Percentiles rank a stretch among this genome's conserved stretches.
These are phyloP conservation scores for Astraeus odoratus DNA, from an alignment of 768 basidiomycete genomes.

Conservation along the genomic window DNA sequence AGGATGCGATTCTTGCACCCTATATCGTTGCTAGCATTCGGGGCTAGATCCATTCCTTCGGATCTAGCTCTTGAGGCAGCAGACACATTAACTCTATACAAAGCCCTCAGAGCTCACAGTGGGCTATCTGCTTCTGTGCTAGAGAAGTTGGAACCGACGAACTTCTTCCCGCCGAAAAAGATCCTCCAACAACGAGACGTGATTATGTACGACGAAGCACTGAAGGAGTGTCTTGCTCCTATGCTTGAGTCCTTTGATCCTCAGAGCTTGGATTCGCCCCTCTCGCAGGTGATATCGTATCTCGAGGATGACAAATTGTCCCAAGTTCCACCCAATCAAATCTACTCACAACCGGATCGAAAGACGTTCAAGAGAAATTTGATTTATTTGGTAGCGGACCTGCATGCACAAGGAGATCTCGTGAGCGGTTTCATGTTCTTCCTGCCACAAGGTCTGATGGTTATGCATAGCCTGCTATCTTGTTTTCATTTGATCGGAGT, in stretches of 20 bases:
- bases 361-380: constrained; percentile 36
- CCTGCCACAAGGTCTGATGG: not conserved
- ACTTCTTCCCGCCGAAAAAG: constrained; percentile 36
- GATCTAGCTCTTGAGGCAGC: constrained; percentile 59
- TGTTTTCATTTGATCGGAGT: constrained; percentile 60
- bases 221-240: constrained; percentile 39
- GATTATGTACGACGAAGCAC: constrained; percentile 45
- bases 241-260: constrained; percentile 34
- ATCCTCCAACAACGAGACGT: constrained; percentile 55
- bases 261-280: constrained; percentile 23
- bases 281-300: constrained; percentile 32
- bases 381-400: constrained; percentile 48
- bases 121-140: constrained; percentile 18
- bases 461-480: constrained; percentile 47
- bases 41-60: constrained; percentile 42
- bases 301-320: constrained; percentile 35
- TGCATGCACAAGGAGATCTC: constrained; percentile 46
- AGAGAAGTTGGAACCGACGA: constrained; percentile 33
- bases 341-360: constrained; percentile 29
- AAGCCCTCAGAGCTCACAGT: constrained; percentile 29
- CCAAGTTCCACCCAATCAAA: constrained; percentile 11
- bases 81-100: constrained; percentile 49
- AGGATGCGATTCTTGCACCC: constrained; percentile 58
- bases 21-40: constrained; percentile 50
- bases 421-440: constrained; percentile 30